Conservation (phyloP, 2,329 filamentous ascomycete species). For the Alternaria dauci region DNA sequence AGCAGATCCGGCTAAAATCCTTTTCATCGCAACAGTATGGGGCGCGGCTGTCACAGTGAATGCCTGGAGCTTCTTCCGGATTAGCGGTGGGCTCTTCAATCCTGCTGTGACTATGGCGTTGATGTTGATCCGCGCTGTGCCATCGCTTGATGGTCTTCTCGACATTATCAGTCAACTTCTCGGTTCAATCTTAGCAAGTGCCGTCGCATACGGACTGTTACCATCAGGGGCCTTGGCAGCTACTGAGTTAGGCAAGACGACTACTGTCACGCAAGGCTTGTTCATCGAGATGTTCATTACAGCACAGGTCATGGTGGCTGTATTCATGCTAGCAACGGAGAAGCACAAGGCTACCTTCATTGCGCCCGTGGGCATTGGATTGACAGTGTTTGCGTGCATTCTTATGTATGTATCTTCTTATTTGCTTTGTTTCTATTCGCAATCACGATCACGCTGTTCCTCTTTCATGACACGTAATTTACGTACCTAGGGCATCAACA, state of each 20-base stretch:
- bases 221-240: no score
- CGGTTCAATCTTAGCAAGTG: background rate
- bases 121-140: background rate
- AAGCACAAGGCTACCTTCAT: no score
- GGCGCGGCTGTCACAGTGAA: slow-evolving; percentile 1
- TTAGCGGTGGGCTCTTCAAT: slow-evolving; percentile 1
- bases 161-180: background rate
- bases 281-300: no score
- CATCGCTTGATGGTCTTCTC: background rate
- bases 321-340: no score
- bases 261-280: no score
- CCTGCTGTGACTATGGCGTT: background rate
- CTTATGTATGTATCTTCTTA: no score
- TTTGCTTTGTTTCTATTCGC: no score
- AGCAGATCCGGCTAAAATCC: slow-evolving; percentile 4
- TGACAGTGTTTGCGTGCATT: no score
- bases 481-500: background rate
- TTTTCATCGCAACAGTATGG: background rate
- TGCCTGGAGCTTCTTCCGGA: slow-evolving; percentile 3
- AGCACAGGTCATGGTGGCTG: no score
- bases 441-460: background rate
- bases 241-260: no score
- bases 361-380: no score
- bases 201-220: background rate
- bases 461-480: background rate